A percentile compares a stretch with the other conserved stretches of the same genome.
These are phyloP conservation scores for Dactylonectria estremocensis DNA, from an alignment of 2,329 filamentous ascomycete species.

Conservation along the genomic window DNA sequence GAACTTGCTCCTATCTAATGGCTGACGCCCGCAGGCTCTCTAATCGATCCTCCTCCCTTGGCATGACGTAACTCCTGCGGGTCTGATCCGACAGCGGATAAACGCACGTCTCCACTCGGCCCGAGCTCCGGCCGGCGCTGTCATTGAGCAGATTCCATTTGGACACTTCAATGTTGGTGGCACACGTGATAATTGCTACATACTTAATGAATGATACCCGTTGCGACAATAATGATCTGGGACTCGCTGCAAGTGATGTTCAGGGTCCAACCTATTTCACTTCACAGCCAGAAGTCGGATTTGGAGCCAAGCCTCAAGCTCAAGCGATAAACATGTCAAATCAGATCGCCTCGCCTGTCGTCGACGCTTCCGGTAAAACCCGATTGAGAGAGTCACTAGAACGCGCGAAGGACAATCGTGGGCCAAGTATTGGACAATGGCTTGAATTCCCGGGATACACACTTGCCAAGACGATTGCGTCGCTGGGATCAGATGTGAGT, in stretches of 20 bases:
- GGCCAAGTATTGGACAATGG: conserved; percentile 41
- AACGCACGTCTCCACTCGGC: not conserved
- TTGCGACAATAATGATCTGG: not conserved
- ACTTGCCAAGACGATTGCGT: conserved; percentile 49
- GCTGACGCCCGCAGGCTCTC: not conserved
- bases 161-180: not conserved
- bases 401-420: conserved; percentile 45
- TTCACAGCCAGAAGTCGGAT: not conserved
- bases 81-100: not conserved
- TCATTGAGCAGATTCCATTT: not conserved
- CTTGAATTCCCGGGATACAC: conserved; percentile 48
- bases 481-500: conserved; percentile 49
- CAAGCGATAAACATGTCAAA: conserved; percentile 5
- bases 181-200: not conserved
- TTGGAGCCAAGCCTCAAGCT: not conserved
- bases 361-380: conserved; percentile 46
- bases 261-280: not conserved
- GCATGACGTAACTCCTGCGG: not conserved
- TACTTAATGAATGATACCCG: not conserved
- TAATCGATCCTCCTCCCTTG: not conserved
- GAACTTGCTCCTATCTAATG: not conserved
- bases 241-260: not conserved
- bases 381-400: conserved; percentile 49
- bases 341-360: conserved; percentile 32
- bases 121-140: conserved; percentile 5